These are phyloP conservation scores for Pythium aphanidermatum DNA, from an alignment of 352 stramenopile genomes.

Conservation along the genomic window DNA sequence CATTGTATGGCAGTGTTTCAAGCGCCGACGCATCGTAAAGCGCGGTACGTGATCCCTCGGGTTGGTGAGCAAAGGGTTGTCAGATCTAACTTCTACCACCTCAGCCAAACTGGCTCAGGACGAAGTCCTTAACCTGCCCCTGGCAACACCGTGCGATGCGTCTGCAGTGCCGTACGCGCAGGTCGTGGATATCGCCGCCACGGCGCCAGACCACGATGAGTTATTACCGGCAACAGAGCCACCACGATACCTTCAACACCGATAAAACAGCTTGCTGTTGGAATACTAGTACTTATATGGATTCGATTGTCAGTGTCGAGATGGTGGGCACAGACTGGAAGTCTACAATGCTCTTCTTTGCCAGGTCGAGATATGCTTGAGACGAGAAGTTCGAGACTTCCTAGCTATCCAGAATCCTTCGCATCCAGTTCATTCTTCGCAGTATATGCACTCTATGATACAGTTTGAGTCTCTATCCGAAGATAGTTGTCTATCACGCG, in stretches of 20 bases:
- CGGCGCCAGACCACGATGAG: conserved; percentile 20
- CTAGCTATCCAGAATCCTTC: too few species aligned
- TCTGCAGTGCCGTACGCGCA: conserved; percentile 14
- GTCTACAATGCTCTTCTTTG: too few species aligned
- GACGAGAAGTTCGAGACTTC: too few species aligned
- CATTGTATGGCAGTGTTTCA: conserved; percentile 4
- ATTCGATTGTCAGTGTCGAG: too few species aligned
- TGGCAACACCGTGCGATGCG: conserved; percentile 14
- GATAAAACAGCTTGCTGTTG: too few species aligned
- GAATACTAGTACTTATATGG: too few species aligned
- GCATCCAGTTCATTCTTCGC: too few species aligned
- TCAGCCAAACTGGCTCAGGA: conserved; percentile 13
- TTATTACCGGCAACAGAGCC: conserved; percentile 17
- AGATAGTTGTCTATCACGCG: too few species aligned
- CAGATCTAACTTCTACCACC: neutral
- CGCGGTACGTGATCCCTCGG: conserved; percentile 2
- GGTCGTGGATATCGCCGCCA: conserved; percentile 21
- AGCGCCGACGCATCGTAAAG: conserved; percentile 6
- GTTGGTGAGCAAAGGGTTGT: neutral
- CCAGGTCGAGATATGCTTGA: too few species aligned
- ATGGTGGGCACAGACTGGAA: too few species aligned
- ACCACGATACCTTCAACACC: neutral
- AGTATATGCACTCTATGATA: too few species aligned
- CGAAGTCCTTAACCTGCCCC: conserved; percentile 16
- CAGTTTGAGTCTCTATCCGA: too few species aligned